Conservation (phyloP, 805 yeast species). For the Sugiyamaella americana region DNA sequence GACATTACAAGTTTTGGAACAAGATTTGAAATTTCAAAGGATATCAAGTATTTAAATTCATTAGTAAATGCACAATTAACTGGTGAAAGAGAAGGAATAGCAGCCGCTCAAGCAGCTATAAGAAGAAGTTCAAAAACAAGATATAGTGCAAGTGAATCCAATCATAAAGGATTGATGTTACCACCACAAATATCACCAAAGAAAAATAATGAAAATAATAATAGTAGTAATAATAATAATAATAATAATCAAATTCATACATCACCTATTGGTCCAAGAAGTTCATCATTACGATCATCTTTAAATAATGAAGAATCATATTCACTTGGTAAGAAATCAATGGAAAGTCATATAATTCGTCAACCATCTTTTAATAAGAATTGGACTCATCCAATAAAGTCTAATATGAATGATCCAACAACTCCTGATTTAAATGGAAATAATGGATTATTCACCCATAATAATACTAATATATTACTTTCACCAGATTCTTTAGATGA, state of each 20-base stretch:
- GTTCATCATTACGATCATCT: constrained; percentile 2
- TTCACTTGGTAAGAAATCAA: neutral
- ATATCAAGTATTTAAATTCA: constrained; percentile 57
- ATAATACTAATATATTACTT: no score
- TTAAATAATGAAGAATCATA: constrained; percentile 1
- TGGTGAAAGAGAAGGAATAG: neutral
- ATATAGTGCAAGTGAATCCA: neutral
- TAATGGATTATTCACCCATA: neutral
- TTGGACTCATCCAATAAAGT: constrained; percentile 17
- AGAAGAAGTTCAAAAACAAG: neutral
- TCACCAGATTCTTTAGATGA: neutral
- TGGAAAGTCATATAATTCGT: neutral
- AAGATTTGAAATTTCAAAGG: constrained; percentile 84
- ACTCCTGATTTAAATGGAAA: neutral
- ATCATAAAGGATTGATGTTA: neutral
- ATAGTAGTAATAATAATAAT: no score
- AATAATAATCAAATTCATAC: neutral
- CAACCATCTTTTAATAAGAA: constrained; percentile 21
- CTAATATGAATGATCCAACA: neutral
- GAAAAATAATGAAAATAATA: neutral
- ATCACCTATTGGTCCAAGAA: neutral
- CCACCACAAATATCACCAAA: neutral
- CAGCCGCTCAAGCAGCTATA: neutral
- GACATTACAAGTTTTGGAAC: constrained; percentile 94
- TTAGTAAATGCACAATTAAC: constrained; percentile 6